Percentiles rank a stretch among this genome's conserved stretches.
These are phyloP conservation scores for Clarireedia paspali DNA, from an alignment of 2,329 filamentous ascomycete species.

Conservation along the genomic window DNA sequence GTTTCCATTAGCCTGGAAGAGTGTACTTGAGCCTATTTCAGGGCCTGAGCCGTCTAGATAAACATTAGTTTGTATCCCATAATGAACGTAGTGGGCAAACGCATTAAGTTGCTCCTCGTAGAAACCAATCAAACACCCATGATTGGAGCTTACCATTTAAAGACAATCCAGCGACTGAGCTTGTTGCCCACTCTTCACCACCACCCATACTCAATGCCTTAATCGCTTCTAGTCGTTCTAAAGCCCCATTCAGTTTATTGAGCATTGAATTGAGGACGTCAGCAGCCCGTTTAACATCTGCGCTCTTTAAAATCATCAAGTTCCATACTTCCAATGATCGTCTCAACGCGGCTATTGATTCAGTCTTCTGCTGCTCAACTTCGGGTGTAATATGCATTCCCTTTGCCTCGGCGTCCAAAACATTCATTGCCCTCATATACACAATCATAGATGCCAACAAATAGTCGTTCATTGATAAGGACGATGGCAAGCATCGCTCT, in stretches of 20 bases:
- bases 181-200: not conserved
- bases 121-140: no score
- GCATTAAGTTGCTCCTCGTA: not conserved
- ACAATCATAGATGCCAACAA: constrained; percentile 53
- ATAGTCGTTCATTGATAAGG: constrained; percentile 51
- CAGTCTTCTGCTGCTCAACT: not conserved
- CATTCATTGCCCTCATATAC: constrained; percentile 2
- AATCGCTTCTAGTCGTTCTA: not conserved
- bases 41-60: not conserved
- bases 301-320: not conserved
- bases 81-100: not conserved
- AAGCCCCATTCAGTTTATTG: no score
- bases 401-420: not conserved
- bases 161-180: not conserved
- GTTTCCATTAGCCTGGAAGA: not conserved
- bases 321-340: not conserved
- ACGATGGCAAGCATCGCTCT: constrained; percentile 48
- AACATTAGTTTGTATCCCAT: not conserved
- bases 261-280: not conserved
- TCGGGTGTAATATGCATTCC: not conserved
- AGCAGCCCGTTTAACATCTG: not conserved
- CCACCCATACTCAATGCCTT: not conserved
- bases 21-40: no score
- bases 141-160: not conserved
- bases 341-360: not conserved